Percentiles rank a stretch among this genome's conserved stretches.
Conservation (phyloP, 2,329 filamentous ascomycete genomes). For the Corniculantispora saksenae region DNA sequence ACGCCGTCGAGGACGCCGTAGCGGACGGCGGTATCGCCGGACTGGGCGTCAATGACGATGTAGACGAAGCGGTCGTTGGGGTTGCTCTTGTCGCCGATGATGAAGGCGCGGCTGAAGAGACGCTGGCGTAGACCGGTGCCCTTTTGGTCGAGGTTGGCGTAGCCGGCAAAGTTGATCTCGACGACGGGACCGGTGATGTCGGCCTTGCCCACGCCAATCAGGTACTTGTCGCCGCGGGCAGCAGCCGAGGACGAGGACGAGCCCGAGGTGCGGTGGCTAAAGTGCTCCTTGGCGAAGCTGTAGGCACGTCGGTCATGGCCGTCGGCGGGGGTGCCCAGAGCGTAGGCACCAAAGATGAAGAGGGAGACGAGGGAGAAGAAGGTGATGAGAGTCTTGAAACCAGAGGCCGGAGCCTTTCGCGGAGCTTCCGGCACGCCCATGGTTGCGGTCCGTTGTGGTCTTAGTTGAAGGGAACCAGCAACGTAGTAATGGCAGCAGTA, state of each 20-base stretch:
- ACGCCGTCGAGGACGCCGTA: conserved; percentile 83
- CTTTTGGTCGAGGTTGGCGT: conserved; percentile 80
- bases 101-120: conserved; percentile 86
- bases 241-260: not conserved
- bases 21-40: conserved; percentile 84
- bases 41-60: conserved; percentile 81
- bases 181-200: conserved; percentile 75
- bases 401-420: conserved; percentile 9
- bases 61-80: conserved; percentile 79
- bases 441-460: not conserved
- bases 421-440: conserved; percentile 13
- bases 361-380: conserved; percentile 16
- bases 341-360: conserved; percentile 20
- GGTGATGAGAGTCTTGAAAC: conserved; percentile 10
- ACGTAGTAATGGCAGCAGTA: not conserved
- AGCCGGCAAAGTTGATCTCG: conserved; percentile 85
- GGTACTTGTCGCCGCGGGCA: conserved; percentile 39
- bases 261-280: conserved; percentile 1
- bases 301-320: conserved; percentile 10
- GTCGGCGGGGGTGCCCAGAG: conserved; percentile 9
- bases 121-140: conserved; percentile 85
- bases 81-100: conserved; percentile 69
- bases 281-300: conserved; percentile 11
- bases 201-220: conserved; percentile 58
- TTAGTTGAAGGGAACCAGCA: not conserved